These are phyloP conservation scores for Fusarium buxicola DNA, from an alignment of 2,329 filamentous ascomycete species.

Conservation along the genomic window DNA sequence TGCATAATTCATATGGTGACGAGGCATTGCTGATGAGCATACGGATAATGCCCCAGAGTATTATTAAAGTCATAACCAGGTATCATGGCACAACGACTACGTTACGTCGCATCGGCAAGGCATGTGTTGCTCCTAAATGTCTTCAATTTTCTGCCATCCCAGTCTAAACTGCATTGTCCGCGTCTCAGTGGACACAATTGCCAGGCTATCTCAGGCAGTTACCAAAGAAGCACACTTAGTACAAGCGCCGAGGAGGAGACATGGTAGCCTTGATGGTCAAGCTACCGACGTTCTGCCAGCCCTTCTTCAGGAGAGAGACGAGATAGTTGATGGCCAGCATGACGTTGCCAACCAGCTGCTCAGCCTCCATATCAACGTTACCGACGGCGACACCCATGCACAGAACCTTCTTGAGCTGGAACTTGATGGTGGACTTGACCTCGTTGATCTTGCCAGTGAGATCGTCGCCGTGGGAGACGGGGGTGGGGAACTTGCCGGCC, in stretches of 20 bases:
- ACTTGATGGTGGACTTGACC: constrained; percentile 99
- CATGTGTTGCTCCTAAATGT: constrained; percentile 28
- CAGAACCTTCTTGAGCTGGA: constrained; percentile 99
- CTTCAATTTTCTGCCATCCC: constrained; percentile 37
- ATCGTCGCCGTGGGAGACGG: constrained; percentile 96
- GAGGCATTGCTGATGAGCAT: neutral
- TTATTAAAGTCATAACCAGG: neutral
- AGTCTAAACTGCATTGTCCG: constrained; percentile 33
- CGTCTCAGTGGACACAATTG: constrained; percentile 34
- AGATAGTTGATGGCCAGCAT: constrained; percentile 99
- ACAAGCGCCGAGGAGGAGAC: constrained; percentile 97
- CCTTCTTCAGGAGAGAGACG: constrained; percentile 99
- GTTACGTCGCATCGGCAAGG: neutral
- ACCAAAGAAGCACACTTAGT: constrained; percentile 69
- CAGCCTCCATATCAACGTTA: constrained; percentile 96
- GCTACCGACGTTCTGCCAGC: constrained; percentile 99
- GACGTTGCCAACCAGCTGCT: constrained; percentile 97
- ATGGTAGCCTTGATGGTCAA: constrained; percentile 99
- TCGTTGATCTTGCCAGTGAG: constrained; percentile 96
- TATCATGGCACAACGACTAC: neutral
- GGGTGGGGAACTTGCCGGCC: constrained; percentile 99
- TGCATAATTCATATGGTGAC: constrained; percentile 5
- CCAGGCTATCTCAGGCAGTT: constrained; percentile 39
- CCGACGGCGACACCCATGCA: constrained; percentile 99
- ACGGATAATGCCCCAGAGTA: too few species aligned